A percentile compares a stretch with the other conserved stretches of the same genome.
These are phyloP conservation scores for Tetrapisispora namnaoensis DNA, from an alignment of 805 yeast genomes.

Conservation along the genomic window DNA sequence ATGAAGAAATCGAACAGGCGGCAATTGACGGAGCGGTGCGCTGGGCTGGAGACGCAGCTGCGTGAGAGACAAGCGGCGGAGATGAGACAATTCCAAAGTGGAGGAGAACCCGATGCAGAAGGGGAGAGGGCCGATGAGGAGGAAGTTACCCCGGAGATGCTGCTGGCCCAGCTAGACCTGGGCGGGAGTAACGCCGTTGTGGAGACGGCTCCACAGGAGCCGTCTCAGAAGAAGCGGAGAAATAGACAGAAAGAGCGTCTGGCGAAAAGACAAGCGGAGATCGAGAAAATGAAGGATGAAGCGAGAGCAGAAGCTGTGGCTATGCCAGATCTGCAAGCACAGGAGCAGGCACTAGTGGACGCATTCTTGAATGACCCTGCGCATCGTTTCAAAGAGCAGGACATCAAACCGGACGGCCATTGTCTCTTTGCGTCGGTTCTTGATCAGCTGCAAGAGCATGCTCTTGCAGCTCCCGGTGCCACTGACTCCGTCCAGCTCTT, in stretches of 20 bases:
- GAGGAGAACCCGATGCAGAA: constrained; percentile 6
- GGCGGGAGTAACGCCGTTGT: constrained; percentile 11
- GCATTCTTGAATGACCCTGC: constrained; percentile 38
- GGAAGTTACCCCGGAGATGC: constrained; percentile 57
- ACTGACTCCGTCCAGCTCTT: constrained; percentile 33
- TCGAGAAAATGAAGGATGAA: constrained; percentile 49
- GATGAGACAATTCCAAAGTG: constrained; percentile 2
- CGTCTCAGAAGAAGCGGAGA: constrained; percentile 27
- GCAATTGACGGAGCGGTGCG: constrained; percentile 50
- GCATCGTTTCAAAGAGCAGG: constrained; percentile 45
- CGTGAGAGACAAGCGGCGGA: constrained; percentile 48
- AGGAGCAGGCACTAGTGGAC: constrained; percentile 61
- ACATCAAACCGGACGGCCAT: constrained; percentile 87
- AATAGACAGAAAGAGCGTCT: constrained; percentile 80
- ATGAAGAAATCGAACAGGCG: constrained; percentile 73
- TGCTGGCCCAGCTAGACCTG: constrained; percentile 44
- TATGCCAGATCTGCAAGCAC: constrained; percentile 56
- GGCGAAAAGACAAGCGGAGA: constrained; percentile 65
- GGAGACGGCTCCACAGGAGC: not conserved
- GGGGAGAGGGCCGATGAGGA: constrained; percentile 31
- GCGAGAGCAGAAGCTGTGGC: constrained; percentile 62
- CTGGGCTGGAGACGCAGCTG: constrained; percentile 47
- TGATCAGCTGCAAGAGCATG: constrained; percentile 51
- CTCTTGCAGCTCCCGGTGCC: constrained; percentile 7
- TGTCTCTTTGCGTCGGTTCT: constrained; percentile 80